Conservation (phyloP, 164 flowering plant genomes). For the Paratinospora sagittata region DNA sequence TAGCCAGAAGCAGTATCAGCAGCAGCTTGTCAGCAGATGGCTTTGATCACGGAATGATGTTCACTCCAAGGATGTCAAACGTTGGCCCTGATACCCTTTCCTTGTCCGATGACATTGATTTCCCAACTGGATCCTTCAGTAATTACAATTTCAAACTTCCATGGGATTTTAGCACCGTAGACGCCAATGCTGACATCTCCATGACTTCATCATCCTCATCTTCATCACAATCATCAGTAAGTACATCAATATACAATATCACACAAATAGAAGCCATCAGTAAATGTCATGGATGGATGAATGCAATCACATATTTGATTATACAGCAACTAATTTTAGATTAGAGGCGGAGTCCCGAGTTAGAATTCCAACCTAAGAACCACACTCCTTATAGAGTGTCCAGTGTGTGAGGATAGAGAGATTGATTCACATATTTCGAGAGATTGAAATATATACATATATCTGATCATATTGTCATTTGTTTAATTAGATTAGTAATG, state of each 20-base stretch:
- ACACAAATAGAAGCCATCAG: neutral
- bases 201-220: constrained; percentile 8
- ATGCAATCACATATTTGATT: neutral
- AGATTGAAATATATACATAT: no score
- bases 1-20: constrained; percentile 16
- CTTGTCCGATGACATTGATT: constrained; percentile 24
- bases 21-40: constrained; percentile 20
- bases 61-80: constrained; percentile 12
- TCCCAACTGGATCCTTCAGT: constrained; percentile 2
- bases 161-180: constrained; percentile 22
- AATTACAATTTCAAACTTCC: constrained; percentile 22
- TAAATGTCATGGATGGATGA: neutral
- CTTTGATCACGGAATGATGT: constrained; percentile 10
- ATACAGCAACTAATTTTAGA: neutral
- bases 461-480: no score
- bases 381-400: no score
- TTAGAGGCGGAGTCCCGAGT: no score
- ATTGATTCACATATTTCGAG: no score
- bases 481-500: no score
- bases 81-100: constrained; percentile 18
- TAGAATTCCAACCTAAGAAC: no score
- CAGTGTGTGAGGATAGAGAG: no score
- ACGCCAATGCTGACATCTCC: constrained; percentile 31
- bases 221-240: constrained; percentile 13
- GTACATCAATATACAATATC: neutral